These are phyloP conservation scores for Tephrocybe sp. DNA, from an alignment of 768 basidiomycete species.

Conservation along the genomic window DNA sequence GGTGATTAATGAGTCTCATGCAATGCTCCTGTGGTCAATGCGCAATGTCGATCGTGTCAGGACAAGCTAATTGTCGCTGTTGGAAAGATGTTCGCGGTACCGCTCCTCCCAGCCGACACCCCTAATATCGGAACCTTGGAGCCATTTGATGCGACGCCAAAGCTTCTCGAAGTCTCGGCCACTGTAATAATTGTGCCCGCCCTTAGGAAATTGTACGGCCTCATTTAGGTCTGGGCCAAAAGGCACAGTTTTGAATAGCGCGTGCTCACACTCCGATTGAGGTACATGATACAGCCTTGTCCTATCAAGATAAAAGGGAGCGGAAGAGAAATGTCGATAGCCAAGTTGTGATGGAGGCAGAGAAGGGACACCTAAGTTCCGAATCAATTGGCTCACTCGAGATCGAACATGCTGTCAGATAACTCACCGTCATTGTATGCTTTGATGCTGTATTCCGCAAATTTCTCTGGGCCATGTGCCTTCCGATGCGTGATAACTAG, in stretches of 20 bases:
- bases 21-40: neutral
- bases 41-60: neutral
- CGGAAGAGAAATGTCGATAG: constrained; percentile 49
- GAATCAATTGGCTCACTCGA: neutral
- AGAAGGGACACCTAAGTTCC: constrained; percentile 47
- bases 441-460: constrained; percentile 51
- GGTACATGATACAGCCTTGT: constrained; percentile 51
- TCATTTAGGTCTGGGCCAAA: constrained; percentile 16
- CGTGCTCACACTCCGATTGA: constrained; percentile 42
- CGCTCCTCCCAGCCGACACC: constrained; percentile 44
- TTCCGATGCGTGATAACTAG: constrained; percentile 32
- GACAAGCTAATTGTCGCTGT: neutral
- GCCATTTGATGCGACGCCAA: constrained; percentile 40
- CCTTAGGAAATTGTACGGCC: constrained; percentile 40
- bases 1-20: too few species aligned
- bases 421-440: constrained; percentile 57
- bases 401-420: neutral
- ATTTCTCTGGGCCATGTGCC: constrained; percentile 32
- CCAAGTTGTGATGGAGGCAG: constrained; percentile 54
- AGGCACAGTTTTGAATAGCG: constrained; percentile 38
- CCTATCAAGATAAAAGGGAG: constrained; percentile 49
- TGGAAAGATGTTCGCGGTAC: constrained; percentile 24
- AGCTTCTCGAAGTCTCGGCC: constrained; percentile 52
- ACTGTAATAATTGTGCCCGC: constrained; percentile 67
- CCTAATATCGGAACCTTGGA: constrained; percentile 33